Evolutionary conservation across 1,139 yeast genomes (phyloP).

Genomic region (Suhomyces taliae): DNA sequence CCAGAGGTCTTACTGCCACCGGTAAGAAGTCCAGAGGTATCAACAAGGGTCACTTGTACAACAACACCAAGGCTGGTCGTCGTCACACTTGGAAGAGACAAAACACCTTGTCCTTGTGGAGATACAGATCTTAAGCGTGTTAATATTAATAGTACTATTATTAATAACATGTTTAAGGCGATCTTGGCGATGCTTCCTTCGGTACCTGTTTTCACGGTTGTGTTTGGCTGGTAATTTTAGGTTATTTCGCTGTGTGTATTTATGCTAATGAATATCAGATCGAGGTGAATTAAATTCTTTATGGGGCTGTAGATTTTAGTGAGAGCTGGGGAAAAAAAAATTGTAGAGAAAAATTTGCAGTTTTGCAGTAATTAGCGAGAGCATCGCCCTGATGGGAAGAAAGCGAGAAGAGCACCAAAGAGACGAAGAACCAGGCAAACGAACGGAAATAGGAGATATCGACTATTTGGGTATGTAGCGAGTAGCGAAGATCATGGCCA

Average conservation of each 20-base stretch:
- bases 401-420: no score
- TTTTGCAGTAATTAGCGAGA: no score
- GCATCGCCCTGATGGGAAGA: no score
- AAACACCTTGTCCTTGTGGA: slow-evolving; percentile 98
- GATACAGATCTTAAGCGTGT: slow-evolving; percentile 86
- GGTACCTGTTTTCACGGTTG: not conserved
- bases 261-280: slow-evolving; percentile 5
- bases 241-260: slow-evolving; percentile 2
- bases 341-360: no score
- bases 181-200: not conserved
- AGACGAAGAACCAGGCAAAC: no score
- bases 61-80: slow-evolving; percentile 98
- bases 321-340: not conserved
- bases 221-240: not conserved
- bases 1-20: slow-evolving; percentile 97
- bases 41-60: slow-evolving; percentile 99
- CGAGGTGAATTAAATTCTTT: not conserved
- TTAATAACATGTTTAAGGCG: slow-evolving; percentile 3
- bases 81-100: slow-evolving; percentile 99
- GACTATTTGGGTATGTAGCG: no score
- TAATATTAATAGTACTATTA: slow-evolving; percentile 8
- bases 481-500: no score
- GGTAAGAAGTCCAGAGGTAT: slow-evolving; percentile 99
- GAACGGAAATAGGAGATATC: no score
- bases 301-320: not conserved